Percentiles rank a stretch among this genome's conserved stretches.
phyloP scores from a whole-genome alignment of 83 land plant species.

The Picea mariana region DNA sequence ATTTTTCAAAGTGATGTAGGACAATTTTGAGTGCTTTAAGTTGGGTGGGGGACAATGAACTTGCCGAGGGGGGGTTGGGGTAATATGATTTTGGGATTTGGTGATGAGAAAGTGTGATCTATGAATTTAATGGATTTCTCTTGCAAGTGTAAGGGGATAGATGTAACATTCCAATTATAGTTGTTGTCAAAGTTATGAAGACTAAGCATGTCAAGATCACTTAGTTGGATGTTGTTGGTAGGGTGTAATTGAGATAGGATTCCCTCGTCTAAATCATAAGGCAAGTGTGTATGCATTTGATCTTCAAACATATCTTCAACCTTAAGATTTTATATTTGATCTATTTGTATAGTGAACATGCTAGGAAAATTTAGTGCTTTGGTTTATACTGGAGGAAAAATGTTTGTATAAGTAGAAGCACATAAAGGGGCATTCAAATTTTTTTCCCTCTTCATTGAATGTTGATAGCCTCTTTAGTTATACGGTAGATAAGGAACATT shows the following conservation, averaged over 20 bases:
- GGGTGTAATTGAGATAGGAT: neutral
- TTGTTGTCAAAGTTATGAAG: neutral
- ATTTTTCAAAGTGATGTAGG: neutral
- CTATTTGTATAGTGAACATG: too few species aligned
- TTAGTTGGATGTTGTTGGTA: neutral
- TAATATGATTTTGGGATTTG: neutral
- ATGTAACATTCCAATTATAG: neutral
- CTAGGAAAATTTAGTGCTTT: too few species aligned
- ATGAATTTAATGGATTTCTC: neutral
- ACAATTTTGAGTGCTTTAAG: neutral
- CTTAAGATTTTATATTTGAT: too few species aligned
- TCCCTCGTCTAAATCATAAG: neutral
- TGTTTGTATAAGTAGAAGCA: too few species aligned
- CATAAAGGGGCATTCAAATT: too few species aligned
- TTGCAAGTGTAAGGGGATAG: neutral
- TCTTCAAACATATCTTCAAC: neutral
- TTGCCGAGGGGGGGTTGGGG: neutral
- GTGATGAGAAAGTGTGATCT: neutral
- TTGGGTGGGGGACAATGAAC: neutral
- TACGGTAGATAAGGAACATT: too few species aligned
- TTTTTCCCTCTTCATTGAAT: too few species aligned
- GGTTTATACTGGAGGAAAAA: too few species aligned
- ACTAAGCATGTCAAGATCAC: neutral
- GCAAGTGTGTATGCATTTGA: neutral
- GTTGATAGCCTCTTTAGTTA: too few species aligned